Evolutionary conservation across 2,329 filamentous ascomycete species (phyloP).

Genomic region (Thelonectria rubi): DNA sequence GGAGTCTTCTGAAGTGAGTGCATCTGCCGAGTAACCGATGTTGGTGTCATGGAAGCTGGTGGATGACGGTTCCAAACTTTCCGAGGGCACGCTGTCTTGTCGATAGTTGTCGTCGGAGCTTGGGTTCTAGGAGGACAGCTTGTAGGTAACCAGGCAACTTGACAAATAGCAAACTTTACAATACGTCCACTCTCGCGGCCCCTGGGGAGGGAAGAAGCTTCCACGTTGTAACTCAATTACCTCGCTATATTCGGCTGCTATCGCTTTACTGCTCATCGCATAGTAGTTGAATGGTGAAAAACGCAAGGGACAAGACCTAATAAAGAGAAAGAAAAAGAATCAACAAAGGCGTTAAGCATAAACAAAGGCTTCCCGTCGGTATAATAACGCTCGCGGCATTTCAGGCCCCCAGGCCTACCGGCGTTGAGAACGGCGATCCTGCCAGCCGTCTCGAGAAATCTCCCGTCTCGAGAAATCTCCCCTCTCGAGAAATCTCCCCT

Average conservation of each 20-base stretch:
- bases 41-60: neutral
- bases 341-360: neutral
- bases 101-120: too few relatives aligned
- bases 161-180: too few relatives aligned
- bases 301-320: neutral
- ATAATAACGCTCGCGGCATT: slow-evolving; percentile 2
- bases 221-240: slow-evolving; percentile 1
- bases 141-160: too few relatives aligned
- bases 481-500: too few relatives aligned
- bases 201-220: neutral
- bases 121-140: too few relatives aligned
- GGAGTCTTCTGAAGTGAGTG: neutral
- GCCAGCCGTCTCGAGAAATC: slow-evolving; percentile 21
- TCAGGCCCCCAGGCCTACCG: slow-evolving; percentile 1
- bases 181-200: neutral
- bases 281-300: neutral
- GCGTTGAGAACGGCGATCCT: slow-evolving; percentile 29
- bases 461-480: slow-evolving; percentile 17
- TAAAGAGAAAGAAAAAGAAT: neutral
- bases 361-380: neutral
- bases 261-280: slow-evolving; percentile 29
- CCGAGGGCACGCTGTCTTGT: neutral
- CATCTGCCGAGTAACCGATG: neutral
- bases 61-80: neutral
- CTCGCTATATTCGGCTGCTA: slow-evolving; percentile 17